These are phyloP conservation scores for Colletotrichum sp. DNA, from an alignment of 2,329 filamentous ascomycete genomes.

Conservation along the genomic window DNA sequence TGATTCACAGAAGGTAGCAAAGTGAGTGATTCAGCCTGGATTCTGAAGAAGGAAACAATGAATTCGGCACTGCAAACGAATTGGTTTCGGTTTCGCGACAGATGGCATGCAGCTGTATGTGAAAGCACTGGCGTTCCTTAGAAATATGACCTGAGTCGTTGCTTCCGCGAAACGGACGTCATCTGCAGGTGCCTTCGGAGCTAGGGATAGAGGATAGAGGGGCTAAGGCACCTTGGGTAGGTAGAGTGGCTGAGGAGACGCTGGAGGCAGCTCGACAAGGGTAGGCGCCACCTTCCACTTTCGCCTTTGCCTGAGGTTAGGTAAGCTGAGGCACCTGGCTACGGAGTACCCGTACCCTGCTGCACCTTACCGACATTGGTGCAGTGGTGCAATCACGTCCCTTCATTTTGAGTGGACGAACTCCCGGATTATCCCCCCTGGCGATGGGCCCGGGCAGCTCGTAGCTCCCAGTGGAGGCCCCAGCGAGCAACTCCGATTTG, in stretches of 20 bases:
- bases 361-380: neutral
- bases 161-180: conserved; percentile 10
- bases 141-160: conserved; percentile 7
- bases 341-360: neutral
- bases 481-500: conserved; percentile 14
- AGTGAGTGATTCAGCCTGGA: neutral
- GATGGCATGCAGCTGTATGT: neutral
- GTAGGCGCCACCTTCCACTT: neutral
- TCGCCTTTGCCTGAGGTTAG: neutral
- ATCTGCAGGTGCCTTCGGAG: conserved; percentile 17
- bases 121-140: neutral
- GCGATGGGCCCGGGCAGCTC: neutral
- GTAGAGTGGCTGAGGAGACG: neutral
- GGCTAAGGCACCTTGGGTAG: neutral
- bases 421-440: conserved; percentile 16
- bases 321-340: neutral
- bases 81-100: conserved; percentile 6
- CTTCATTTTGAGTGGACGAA: conserved; percentile 1
- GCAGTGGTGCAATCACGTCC: neutral
- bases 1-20: neutral
- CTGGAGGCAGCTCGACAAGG: neutral
- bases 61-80: neutral
- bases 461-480: conserved; percentile 1
- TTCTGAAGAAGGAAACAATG: neutral
- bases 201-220: neutral